Base-by-base conservation (phyloP, 2,329 filamentous ascomycete species). In the Claviceps capensis region DNA sequence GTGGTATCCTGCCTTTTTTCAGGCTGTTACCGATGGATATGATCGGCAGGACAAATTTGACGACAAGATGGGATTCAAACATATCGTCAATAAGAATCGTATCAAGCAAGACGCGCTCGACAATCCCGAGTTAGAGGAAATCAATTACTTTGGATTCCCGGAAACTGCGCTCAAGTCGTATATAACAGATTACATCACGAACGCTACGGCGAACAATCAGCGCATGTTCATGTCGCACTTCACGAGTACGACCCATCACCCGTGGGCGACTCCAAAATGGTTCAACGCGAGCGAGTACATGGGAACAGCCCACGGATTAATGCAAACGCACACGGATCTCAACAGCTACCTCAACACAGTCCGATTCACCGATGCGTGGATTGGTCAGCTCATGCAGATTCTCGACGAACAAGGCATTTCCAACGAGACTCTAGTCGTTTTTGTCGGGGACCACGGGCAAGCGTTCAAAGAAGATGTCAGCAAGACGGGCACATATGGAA, bases 371-470 rank as follows among this genome's bases (percentile, higher is more conserved):
- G 65, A 67, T 38, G 54, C 52, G 4, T 67, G 65, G 63, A 52
- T 67, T 47, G 60, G 60, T 2, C 55, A 61, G 44, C 54, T 68
- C 26, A 59, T 68, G 52, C 53, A 62, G 3, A 47, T 67, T 0
- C 51, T 67, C 1, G 63, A 67, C 4, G 58, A 66, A 19, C 57
- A 63, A 34, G 63, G 62, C 2, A 57, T 65, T 3, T 61, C 65
- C 3, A 62, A 67, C 41, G 63, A 67, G 48, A 67, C 65, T 0
- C 43, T 67, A n/a, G 56, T 67, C 6, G 56, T 67, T 2, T 61
- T 64, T 11, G 63, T 65, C 7, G 65, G 65, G 2, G 65, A 67
- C n/a, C 65, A 67, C n/a, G 65, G 64, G 1, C 59, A 63, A n/a
- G 65, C 64, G 0, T 58, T 67, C 37, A 59, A 61, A 0, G 65